phyloP scores from a whole-genome alignment of 768 basidiomycete species.

The Cantharellus anzutake region DNA sequence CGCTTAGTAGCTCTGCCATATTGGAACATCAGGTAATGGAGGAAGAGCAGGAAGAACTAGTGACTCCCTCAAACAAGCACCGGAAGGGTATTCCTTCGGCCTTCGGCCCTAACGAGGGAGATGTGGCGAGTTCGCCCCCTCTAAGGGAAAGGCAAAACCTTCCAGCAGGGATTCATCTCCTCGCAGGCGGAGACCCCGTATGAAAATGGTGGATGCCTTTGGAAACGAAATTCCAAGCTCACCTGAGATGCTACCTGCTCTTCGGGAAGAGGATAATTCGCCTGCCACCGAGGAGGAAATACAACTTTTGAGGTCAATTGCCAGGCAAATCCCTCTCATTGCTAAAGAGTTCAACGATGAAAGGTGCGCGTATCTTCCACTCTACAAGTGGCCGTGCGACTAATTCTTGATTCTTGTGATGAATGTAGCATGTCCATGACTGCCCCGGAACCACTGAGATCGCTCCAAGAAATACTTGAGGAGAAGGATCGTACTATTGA shows the following conservation, averaged over 20 bases:
- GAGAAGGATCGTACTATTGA: not conserved
- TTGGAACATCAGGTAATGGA: not conserved
- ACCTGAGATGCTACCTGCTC: too few relatives aligned
- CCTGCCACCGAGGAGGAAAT: not conserved
- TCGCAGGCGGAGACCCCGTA: not conserved
- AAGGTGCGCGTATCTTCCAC: not conserved
- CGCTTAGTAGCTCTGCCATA: not conserved
- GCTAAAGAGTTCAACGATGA: not conserved
- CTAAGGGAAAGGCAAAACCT: not conserved
- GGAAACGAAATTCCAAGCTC: not conserved
- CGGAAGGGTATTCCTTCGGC: not conserved
- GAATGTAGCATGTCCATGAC: not conserved
- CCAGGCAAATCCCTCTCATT: not conserved
- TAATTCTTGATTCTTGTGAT: not conserved
- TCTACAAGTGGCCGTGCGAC: not conserved
- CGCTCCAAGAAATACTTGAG: not conserved
- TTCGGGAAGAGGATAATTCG: not conserved
- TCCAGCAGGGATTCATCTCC: not conserved
- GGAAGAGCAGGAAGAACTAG: not conserved
- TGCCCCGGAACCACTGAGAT: not conserved
- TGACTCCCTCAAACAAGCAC: not conserved
- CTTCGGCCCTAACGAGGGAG: not conserved
- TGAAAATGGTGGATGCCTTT: constrained; percentile 1
- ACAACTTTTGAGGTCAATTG: not conserved
- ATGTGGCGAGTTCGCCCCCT: not conserved